phyloP scores from a whole-genome alignment of 1,284 basidiomycete genomes.

The Cystobasidium slooffiae region DNA sequence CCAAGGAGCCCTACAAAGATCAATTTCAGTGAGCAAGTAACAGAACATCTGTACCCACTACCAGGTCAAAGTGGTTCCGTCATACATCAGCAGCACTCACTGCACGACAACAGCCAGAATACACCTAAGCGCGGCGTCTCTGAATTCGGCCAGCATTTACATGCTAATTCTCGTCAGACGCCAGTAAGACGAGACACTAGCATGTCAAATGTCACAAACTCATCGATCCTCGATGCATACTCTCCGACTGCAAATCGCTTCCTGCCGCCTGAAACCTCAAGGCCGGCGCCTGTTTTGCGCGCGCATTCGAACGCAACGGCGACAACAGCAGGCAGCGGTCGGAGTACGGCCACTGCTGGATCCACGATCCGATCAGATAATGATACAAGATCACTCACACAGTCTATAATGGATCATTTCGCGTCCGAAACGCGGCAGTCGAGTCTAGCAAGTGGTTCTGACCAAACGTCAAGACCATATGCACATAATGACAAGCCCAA shows the following conservation, averaged over 20 bases:
- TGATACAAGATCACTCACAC: slow-evolving; percentile 29
- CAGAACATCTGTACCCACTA: slow-evolving; percentile 71
- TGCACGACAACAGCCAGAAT: slow-evolving; percentile 15
- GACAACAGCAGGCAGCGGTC: slow-evolving; percentile 8
- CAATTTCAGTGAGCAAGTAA: slow-evolving; percentile 72
- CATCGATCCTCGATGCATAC: slow-evolving; percentile 33
- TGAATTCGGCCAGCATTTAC: slow-evolving; percentile 25
- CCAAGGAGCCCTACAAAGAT: slow-evolving; percentile 62
- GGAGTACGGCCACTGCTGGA: slow-evolving; percentile 32
- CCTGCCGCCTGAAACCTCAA: neutral
- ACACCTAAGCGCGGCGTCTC: neutral
- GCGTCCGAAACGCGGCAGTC: slow-evolving; percentile 19
- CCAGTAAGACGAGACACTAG: slow-evolving; percentile 4
- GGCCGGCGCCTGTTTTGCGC: slow-evolving; percentile 29
- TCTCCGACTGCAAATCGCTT: neutral
- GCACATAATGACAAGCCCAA: slow-evolving; percentile 1
- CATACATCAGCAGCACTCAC: slow-evolving; percentile 43
- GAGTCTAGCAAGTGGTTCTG: too few species aligned
- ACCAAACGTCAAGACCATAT: neutral
- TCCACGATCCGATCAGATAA: slow-evolving; percentile 16
- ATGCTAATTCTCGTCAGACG: neutral
- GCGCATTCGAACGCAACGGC: neutral
- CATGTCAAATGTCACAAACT: slow-evolving; percentile 4
- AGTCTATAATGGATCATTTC: slow-evolving; percentile 37
- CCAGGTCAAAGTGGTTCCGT: slow-evolving; percentile 57